Evolutionary conservation across 352 stramenopile species (phyloP), one percentile per base, ranked within the genome.

Genomic region (Phytophthora chlamydospora): DNA sequence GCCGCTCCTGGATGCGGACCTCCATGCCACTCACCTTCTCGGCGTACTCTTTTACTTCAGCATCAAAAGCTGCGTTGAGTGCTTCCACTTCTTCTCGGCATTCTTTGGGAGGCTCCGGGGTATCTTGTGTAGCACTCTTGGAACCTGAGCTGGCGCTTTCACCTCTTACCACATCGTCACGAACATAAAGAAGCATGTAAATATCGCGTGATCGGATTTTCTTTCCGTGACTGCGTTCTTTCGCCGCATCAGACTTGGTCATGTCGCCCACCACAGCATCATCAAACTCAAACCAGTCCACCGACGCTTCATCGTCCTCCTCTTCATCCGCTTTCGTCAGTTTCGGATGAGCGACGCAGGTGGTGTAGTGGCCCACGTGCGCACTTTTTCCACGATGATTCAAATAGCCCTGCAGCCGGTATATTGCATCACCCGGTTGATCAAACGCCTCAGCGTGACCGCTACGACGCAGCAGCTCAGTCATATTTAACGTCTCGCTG

Each of bases 151-250:
- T 50, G 9, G 27, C 16, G 7, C 4, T 31, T 12, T 17, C 32
- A 33, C 27, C 60, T 44, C 4, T 53, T 29, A 12, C 48, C 16
- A 45, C 24, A 14, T 84, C 71, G 2, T 84, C 78, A 29, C 78
- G 76, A 47, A 80, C 73, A 53, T 95, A 96, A 29, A 95, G 63
- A 17, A 96, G 64, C 88, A 96, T 96, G 60, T 96, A 96, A 12
- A 88, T 86, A 45, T 96, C 87, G 16, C 85, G 78, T 1, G 85
- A 95, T 4, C 83, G 72, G 34, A 91, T 74, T 60, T 76, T 85
- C 47, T 83, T 84, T 8, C 73, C 82, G 3, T 77, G 50, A 11
- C 17, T 60, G 32, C 49, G 43, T 45, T 90, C 78, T 67, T 76
- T 83, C 14, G 62, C 67, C n/a, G 51, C 62, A 21, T 75, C 67